phyloP scores from a whole-genome alignment of 2,329 filamentous ascomycete species.

The Tolypocladium pustulatum region DNA sequence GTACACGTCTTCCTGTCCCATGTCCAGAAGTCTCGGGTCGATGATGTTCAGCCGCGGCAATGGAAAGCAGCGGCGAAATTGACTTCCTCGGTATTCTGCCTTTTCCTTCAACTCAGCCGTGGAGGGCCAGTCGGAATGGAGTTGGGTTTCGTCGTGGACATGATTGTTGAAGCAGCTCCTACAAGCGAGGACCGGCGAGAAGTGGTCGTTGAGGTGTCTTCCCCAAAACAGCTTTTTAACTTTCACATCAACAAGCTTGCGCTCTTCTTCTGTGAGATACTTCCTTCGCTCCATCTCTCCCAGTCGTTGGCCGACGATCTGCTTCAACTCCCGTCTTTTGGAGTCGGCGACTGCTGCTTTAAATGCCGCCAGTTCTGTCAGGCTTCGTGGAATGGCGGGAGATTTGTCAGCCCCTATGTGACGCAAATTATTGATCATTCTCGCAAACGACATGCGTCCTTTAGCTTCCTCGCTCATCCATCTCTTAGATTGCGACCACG shows the following conservation, averaged over 20 bases:
- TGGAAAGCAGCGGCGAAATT: slow-evolving; percentile 19
- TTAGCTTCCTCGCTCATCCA: slow-evolving; percentile 26
- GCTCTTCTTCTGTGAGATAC: not conserved
- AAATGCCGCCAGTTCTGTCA: slow-evolving; percentile 22
- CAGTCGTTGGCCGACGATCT: slow-evolving; percentile 12
- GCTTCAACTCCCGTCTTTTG: slow-evolving; percentile 12
- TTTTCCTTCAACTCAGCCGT: slow-evolving; percentile 25
- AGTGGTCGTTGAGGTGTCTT: slow-evolving; percentile 14
- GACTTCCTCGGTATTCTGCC: slow-evolving; percentile 16
- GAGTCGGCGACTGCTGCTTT: slow-evolving; percentile 17
- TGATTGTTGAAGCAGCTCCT: slow-evolving; percentile 21
- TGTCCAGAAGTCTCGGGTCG: slow-evolving; percentile 3
- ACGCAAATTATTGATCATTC: slow-evolving; percentile 22
- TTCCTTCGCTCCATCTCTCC: slow-evolving; percentile 9
- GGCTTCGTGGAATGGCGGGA: slow-evolving; percentile 24
- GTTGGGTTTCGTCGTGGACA: slow-evolving; percentile 4
- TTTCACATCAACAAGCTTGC: not conserved
- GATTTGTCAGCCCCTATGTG: slow-evolving; percentile 25
- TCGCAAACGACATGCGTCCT: slow-evolving; percentile 23
- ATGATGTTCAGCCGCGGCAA: slow-evolving; percentile 16
- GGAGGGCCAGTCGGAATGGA: slow-evolving; percentile 21
- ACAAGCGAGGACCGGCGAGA: slow-evolving; percentile 22
- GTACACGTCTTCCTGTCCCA: slow-evolving; percentile 5
- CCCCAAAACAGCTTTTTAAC: slow-evolving; percentile 15
- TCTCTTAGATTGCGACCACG: slow-evolving; percentile 27